Percentiles rank a stretch among this genome's conserved stretches.
These are phyloP conservation scores for Populus deltoides DNA, from an alignment of 345 rosid genomes.

Conservation along the genomic window DNA sequence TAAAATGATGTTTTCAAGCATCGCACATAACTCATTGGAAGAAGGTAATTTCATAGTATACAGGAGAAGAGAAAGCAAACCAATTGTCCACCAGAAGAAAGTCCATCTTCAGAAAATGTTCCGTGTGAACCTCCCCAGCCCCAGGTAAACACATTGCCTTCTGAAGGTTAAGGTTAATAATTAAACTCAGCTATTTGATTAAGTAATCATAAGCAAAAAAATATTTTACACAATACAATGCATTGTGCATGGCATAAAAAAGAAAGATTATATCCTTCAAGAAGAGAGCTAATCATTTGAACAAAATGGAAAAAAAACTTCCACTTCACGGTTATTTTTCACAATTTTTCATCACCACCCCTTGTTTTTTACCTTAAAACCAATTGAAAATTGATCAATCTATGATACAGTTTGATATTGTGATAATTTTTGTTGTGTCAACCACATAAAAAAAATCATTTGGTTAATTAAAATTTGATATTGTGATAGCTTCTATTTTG, in stretches of 20 bases:
- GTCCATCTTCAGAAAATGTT: constrained; percentile 86
- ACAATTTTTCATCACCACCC: background rate
- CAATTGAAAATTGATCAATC: background rate
- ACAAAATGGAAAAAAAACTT: background rate
- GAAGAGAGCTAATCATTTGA: background rate
- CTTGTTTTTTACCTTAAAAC: background rate
- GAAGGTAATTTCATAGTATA: background rate
- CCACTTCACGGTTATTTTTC: background rate
- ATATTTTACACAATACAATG: background rate
- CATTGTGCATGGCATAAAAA: background rate
- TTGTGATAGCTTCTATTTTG: no score
- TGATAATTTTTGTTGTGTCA: no score
- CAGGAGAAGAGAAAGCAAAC: constrained; percentile 38
- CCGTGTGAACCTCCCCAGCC: constrained; percentile 98
- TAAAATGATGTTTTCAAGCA: background rate
- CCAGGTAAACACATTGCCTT: constrained; percentile 79
- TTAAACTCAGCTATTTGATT: background rate
- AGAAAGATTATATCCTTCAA: background rate
- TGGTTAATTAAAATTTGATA: no score
- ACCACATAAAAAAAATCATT: no score
- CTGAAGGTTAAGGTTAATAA: constrained; percentile 33
- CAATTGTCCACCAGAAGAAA: constrained; percentile 94
- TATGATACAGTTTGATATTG: background rate
- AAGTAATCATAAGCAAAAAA: background rate
- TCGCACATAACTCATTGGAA: background rate